Conservation (phyloP, 768 basidiomycete species). For the Leucocoprinus sp. region DNA sequence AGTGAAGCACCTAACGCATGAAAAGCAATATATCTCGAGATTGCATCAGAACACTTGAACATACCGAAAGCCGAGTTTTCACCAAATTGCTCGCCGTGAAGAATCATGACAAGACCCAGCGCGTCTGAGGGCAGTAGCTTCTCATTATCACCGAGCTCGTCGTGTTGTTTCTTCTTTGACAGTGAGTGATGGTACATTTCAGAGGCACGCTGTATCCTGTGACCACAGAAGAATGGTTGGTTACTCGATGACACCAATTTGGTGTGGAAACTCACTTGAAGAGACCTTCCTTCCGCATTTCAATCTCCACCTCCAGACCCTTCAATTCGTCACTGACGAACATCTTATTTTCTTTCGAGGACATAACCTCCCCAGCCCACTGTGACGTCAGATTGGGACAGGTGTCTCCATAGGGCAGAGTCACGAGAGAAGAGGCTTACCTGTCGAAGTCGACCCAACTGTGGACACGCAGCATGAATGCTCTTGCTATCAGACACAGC, state of each 20-base stretch:
- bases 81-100: slow-evolving; percentile 77
- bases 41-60: slow-evolving; percentile 6
- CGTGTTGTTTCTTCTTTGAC: slow-evolving; percentile 71
- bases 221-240: not conserved
- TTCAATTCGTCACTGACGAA: slow-evolving; percentile 69
- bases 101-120: slow-evolving; percentile 80
- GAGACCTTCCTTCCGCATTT: slow-evolving; percentile 66
- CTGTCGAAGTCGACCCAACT: slow-evolving; percentile 78
- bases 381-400: slow-evolving; percentile 21
- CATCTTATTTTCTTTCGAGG: slow-evolving; percentile 68
- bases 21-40: not conserved
- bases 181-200: slow-evolving; percentile 60
- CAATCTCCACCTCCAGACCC: slow-evolving; percentile 79
- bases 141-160: slow-evolving; percentile 51
- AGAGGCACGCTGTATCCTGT: slow-evolving; percentile 65
- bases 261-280: slow-evolving; percentile 43
- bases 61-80: slow-evolving; percentile 66
- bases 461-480: not conserved
- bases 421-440: slow-evolving; percentile 35
- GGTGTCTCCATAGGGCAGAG: too few relatives aligned
- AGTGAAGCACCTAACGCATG: slow-evolving; percentile 53
- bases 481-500: not conserved
- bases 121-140: slow-evolving; percentile 73
- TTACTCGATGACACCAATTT: too few relatives aligned
- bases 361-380: slow-evolving; percentile 90